These are phyloP conservation scores for Zalaria sp. DNA, from an alignment of 2,329 filamentous ascomycete genomes.

Conservation along the genomic window DNA sequence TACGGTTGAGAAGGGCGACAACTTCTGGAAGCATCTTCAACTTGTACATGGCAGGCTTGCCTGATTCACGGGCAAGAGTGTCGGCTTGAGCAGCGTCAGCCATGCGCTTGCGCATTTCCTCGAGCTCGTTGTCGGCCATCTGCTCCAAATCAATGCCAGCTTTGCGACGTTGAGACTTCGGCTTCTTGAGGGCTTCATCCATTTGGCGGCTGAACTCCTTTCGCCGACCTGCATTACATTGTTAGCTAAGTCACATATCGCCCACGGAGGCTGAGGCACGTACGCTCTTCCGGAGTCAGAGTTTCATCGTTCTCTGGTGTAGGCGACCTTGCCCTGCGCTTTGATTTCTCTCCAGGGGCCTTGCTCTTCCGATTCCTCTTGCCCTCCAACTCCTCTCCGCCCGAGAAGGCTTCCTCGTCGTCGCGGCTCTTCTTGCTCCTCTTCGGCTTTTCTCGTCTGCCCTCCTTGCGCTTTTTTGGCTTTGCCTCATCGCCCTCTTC, in stretches of 20 bases:
- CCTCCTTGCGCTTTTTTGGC: conserved; percentile 55
- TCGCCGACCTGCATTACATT: conserved; percentile 41
- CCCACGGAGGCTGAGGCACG: conserved; percentile 17
- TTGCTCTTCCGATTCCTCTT: conserved; percentile 38
- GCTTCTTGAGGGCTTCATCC: conserved; percentile 76
- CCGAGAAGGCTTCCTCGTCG: conserved; percentile 38
- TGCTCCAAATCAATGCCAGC: conserved; percentile 87
- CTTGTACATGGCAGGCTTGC: conserved; percentile 79
- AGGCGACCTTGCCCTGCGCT: conserved; percentile 21
- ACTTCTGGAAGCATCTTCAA: conserved; percentile 88
- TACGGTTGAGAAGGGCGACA: conserved; percentile 74
- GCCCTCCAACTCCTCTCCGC: conserved; percentile 38
- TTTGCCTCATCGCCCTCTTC: conserved; percentile 45
- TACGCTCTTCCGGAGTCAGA: conserved; percentile 70
- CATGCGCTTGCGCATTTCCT: conserved; percentile 78
- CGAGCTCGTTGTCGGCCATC: conserved; percentile 80
- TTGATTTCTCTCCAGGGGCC: conserved; percentile 26
- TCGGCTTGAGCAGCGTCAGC: conserved; percentile 78
- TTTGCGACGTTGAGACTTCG: conserved; percentile 62
- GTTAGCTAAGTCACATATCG: conserved; percentile 7
- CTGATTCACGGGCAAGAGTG: conserved; percentile 63
- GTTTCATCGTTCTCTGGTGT: conserved; percentile 62
- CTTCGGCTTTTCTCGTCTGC: conserved; percentile 38
- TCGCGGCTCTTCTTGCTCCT: conserved; percentile 43
- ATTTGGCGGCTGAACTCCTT: conserved; percentile 76